phyloP scores from a whole-genome alignment of 164 flowering plant species.

The Chimonanthus salicifolius region DNA sequence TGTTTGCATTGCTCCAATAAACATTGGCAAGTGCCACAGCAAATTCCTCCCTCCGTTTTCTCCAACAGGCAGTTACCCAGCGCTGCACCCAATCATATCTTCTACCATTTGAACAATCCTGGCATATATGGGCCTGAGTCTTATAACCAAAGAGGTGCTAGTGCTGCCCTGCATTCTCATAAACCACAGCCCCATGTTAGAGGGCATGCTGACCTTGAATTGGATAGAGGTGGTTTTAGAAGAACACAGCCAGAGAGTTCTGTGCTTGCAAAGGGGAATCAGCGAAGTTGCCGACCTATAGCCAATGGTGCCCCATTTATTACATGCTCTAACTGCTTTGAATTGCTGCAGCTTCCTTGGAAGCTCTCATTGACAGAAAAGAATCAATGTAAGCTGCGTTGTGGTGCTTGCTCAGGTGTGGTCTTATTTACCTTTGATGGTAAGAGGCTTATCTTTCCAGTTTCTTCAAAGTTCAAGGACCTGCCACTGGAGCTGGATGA shows the following conservation, averaged over 20 bases:
- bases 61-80: slow-evolving; percentile 28
- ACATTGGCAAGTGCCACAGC: slow-evolving; percentile 33
- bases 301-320: slow-evolving; percentile 82
- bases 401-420: slow-evolving; percentile 65
- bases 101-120: slow-evolving; percentile 26
- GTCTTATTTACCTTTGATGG: slow-evolving; percentile 32
- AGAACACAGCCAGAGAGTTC: slow-evolving; percentile 29
- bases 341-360: slow-evolving; percentile 56
- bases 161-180: slow-evolving; percentile 22
- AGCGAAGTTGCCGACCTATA: slow-evolving; percentile 40
- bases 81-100: slow-evolving; percentile 24
- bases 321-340: slow-evolving; percentile 63
- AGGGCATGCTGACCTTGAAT: slow-evolving; percentile 41
- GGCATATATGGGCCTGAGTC: slow-evolving; percentile 26
- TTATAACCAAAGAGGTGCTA: slow-evolving; percentile 20
- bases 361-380: slow-evolving; percentile 25
- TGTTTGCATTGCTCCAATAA: slow-evolving; percentile 50
- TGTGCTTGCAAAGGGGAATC: slow-evolving; percentile 19
- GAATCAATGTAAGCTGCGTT: slow-evolving; percentile 39
- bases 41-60: slow-evolving; percentile 27
- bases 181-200: slow-evolving; percentile 32
- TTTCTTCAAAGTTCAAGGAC: slow-evolving; percentile 12
- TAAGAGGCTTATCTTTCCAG: slow-evolving; percentile 37
- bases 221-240: slow-evolving; percentile 31
- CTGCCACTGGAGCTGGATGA: slow-evolving; percentile 5